These are phyloP conservation scores for Kodamaea sp. DNA, from an alignment of 1,139 yeast genomes.

Conservation along the genomic window DNA sequence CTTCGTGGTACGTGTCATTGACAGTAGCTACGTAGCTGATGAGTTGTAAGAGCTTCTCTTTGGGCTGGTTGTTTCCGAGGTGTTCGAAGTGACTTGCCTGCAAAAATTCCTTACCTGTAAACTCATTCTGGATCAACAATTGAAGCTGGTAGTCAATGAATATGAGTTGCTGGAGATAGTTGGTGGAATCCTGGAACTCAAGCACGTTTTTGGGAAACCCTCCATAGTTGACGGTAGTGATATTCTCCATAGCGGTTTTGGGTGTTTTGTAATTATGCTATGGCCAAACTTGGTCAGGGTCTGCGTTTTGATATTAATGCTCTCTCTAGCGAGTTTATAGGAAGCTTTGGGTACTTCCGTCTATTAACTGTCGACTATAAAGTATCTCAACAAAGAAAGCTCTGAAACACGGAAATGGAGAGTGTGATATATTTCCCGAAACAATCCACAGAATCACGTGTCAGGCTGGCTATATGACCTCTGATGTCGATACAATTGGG, in stretches of 20 bases:
- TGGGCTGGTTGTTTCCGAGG: constrained; percentile 18
- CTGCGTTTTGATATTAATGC: too few relatives aligned
- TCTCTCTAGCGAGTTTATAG: too few relatives aligned
- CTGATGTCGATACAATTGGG: too few relatives aligned
- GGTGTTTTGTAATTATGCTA: too few relatives aligned
- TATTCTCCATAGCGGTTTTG: constrained; percentile 10
- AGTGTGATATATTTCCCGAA: too few relatives aligned
- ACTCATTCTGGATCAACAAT: constrained; percentile 34
- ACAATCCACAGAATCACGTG: too few relatives aligned
- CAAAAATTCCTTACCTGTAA: constrained; percentile 30
- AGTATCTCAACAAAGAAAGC: too few relatives aligned
- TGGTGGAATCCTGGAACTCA: constrained; percentile 37
- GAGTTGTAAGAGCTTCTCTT: constrained; percentile 31
- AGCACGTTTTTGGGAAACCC: constrained; percentile 40
- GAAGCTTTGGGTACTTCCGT: too few relatives aligned
- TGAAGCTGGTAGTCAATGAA: constrained; percentile 46
- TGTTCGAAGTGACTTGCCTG: constrained; percentile 19
- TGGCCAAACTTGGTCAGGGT: too few relatives aligned
- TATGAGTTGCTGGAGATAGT: constrained; percentile 37
- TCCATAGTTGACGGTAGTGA: constrained; percentile 31
- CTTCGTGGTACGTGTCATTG: constrained; percentile 28
- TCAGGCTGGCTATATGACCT: too few relatives aligned
- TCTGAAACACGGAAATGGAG: too few relatives aligned
- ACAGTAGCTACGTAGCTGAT: constrained; percentile 31
- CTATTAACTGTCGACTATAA: too few relatives aligned